These are phyloP conservation scores for Leccinum uliginosum DNA, from an alignment of 768 basidiomycete species.

Conservation along the genomic window DNA sequence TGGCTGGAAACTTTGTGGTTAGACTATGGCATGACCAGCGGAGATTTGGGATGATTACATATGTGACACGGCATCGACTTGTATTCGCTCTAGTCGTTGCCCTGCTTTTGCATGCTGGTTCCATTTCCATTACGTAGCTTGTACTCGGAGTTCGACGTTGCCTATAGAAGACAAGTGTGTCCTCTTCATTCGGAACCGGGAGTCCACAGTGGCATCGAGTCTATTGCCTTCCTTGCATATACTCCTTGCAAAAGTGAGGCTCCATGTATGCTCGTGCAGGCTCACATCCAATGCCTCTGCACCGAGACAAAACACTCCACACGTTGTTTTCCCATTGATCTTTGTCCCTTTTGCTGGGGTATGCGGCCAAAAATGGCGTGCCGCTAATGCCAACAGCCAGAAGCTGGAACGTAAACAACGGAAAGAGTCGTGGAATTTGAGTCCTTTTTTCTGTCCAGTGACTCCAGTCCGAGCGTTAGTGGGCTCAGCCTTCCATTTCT, in stretches of 20 bases:
- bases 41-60: not conserved
- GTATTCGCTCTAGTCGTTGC: too few relatives aligned
- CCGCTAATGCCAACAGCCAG: not conserved
- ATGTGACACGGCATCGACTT: not conserved
- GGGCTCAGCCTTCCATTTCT: too few relatives aligned
- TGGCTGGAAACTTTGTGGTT: not conserved
- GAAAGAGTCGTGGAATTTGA: too few relatives aligned
- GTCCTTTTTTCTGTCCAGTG: too few relatives aligned
- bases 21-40: not conserved
- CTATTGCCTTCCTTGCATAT: not conserved
- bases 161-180: too few relatives aligned
- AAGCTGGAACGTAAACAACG: not conserved
- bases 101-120: too few relatives aligned
- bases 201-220: not conserved
- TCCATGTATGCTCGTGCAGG: not conserved
- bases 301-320: not conserved
- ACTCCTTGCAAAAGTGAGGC: not conserved
- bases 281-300: not conserved
- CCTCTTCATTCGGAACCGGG: not conserved
- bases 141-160: too few relatives aligned
- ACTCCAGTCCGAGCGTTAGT: too few relatives aligned
- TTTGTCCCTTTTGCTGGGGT: not conserved
- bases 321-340: not conserved
- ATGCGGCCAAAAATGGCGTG: not conserved
- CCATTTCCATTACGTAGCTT: too few relatives aligned